A percentile compares a stretch with the other conserved stretches of the same genome.
Evolutionary conservation across 2,329 filamentous ascomycete genomes (phyloP).

Genomic region (Ciborinia camelliae): DNA sequence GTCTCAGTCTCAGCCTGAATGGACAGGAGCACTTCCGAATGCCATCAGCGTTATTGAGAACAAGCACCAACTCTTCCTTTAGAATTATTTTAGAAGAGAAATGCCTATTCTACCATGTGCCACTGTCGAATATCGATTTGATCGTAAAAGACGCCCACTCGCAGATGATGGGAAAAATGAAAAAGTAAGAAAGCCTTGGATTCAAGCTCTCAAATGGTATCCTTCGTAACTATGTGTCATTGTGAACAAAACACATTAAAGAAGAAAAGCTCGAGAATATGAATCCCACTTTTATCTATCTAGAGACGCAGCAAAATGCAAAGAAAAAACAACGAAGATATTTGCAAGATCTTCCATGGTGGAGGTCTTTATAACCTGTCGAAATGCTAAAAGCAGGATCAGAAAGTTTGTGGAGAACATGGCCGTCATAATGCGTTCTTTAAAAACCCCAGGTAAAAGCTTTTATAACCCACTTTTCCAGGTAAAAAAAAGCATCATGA

Average conservation of each 20-base stretch:
- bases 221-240: slow-evolving; percentile 21
- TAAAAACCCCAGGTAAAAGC: slow-evolving; percentile 25
- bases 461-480: slow-evolving; percentile 23
- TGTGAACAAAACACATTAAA: slow-evolving; percentile 10
- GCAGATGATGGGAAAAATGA: slow-evolving; percentile 32
- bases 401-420: slow-evolving; percentile 35
- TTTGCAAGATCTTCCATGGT: slow-evolving; percentile 34
- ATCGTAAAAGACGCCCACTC: slow-evolving; percentile 28
- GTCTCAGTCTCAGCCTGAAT: slow-evolving; percentile 32
- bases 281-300: slow-evolving; percentile 36
- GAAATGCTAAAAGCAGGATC: slow-evolving; percentile 26
- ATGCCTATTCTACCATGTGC: slow-evolving; percentile 24
- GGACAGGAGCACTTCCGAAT: slow-evolving; percentile 41
- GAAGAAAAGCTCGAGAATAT: slow-evolving; percentile 27
- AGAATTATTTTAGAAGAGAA: slow-evolving; percentile 22
- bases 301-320: slow-evolving; percentile 24
- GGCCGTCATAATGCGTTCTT: slow-evolving; percentile 39
- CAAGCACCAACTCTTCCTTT: slow-evolving; percentile 27
- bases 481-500: slow-evolving; percentile 36
- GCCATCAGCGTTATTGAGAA: slow-evolving; percentile 37
- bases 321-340: slow-evolving; percentile 28
- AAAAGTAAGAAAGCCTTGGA: slow-evolving; percentile 22
- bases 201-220: slow-evolving; percentile 23
- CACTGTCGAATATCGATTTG: slow-evolving; percentile 18
- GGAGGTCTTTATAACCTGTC: slow-evolving; percentile 28